A percentile compares a stretch with the other conserved stretches of the same genome.
phyloP scores from a whole-genome alignment of 2,329 filamentous ascomycete species.

The Cryphonectria nitschkei region DNA sequence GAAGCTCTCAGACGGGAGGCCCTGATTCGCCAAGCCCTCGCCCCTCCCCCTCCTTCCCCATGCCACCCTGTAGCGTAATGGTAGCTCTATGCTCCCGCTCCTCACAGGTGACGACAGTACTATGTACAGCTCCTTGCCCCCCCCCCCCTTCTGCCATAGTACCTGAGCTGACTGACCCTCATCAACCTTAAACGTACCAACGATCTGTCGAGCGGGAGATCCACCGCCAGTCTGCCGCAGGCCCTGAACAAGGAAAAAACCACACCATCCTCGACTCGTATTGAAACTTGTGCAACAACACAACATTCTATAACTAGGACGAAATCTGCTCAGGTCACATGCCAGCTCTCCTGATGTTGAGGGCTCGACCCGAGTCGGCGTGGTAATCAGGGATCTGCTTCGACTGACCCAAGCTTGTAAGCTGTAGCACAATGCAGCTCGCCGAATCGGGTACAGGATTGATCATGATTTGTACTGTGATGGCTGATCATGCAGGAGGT shows the following conservation, averaged over 20 bases:
- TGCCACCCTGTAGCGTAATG: background rate
- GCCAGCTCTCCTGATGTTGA: background rate
- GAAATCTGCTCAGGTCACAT: slow-evolving; percentile 11
- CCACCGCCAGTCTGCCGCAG: background rate
- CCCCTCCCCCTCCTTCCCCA: background rate
- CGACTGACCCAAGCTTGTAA: slow-evolving; percentile 20
- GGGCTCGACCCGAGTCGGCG: slow-evolving; percentile 3
- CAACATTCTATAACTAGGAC: slow-evolving; percentile 4
- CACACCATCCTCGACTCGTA: slow-evolving; percentile 7
- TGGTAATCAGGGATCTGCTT: slow-evolving; percentile 9
- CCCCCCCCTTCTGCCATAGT: background rate
- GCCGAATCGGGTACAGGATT: slow-evolving; percentile 20
- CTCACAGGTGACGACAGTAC: background rate
- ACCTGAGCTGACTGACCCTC: background rate
- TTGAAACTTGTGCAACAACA: slow-evolving; percentile 9
- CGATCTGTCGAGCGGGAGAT: background rate
- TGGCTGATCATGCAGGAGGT: slow-evolving; percentile 14
- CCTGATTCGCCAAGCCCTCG: background rate
- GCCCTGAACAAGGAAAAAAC: background rate
- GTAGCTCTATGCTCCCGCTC: background rate
- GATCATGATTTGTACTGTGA: background rate
- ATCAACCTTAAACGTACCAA: background rate
- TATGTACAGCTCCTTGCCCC: background rate
- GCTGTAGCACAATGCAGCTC: slow-evolving; percentile 24
- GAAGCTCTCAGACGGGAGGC: background rate